Evolutionary conservation across 768 basidiomycete species (phyloP).

Genomic region (Agaricus subrufescens): DNA sequence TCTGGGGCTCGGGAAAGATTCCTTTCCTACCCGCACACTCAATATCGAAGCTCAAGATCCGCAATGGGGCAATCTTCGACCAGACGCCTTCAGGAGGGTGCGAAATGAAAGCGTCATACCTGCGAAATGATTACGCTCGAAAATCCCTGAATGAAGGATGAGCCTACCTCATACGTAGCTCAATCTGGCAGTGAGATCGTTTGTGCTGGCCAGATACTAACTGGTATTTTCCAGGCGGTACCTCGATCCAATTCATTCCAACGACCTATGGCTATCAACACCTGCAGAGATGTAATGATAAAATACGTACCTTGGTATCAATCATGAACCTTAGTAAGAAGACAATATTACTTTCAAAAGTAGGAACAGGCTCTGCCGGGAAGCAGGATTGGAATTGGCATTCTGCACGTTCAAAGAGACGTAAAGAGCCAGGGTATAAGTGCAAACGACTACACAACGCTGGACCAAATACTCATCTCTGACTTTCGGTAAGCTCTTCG

Average conservation of each 20-base stretch:
- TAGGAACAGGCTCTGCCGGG: conserved; percentile 42
- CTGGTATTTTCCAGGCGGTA: conserved; percentile 78
- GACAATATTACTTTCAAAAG: conserved; percentile 92
- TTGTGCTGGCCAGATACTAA: conserved; percentile 53
- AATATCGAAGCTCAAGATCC: conserved; percentile 97
- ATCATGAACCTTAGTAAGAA: conserved; percentile 97
- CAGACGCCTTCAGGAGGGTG: conserved; percentile 90
- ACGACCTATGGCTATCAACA: conserved; percentile 54
- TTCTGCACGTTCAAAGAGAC: conserved; percentile 72
- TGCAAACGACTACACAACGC: conserved; percentile 1
- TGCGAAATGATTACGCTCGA: conserved; percentile 21
- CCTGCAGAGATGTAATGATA: background rate
- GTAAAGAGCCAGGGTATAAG: conserved; percentile 30
- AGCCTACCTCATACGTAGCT: conserved; percentile 66
- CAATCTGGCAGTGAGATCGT: conserved; percentile 84
- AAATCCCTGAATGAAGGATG: background rate
- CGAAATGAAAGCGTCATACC: conserved; percentile 84
- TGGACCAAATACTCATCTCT: conserved; percentile 66
- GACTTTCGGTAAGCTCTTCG: conserved; percentile 77
- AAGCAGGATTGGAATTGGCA: conserved; percentile 62
- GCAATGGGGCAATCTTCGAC: conserved; percentile 88
- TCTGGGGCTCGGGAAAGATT: conserved; percentile 87
- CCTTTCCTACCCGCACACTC: conserved; percentile 98
- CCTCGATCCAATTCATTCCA: conserved; percentile 99
- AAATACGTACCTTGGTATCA: conserved; percentile 69